Evolutionary conservation across 805 yeast species (phyloP).

Genomic region (Candida stauntonica): DNA sequence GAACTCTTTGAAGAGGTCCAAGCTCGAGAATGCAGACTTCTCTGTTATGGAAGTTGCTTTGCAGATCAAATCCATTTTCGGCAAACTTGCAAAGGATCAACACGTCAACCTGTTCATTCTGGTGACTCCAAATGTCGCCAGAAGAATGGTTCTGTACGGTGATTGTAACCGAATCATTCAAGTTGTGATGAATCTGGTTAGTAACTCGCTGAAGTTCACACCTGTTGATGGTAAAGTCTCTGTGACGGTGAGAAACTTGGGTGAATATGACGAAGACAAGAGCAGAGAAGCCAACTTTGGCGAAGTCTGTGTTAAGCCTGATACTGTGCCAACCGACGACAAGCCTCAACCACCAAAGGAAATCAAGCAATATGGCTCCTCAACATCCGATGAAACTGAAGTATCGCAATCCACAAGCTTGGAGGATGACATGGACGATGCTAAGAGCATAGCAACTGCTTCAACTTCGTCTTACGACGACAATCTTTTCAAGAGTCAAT

Average conservation of each 20-base stretch:
- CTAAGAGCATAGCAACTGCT: constrained; percentile 19
- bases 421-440: constrained; percentile 12
- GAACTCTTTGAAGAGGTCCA: constrained; percentile 79
- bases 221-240: constrained; percentile 82
- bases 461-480: constrained; percentile 39
- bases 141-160: constrained; percentile 70
- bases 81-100: constrained; percentile 73
- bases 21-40: constrained; percentile 79
- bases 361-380: constrained; percentile 1
- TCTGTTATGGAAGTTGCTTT: constrained; percentile 74
- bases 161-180: constrained; percentile 90
- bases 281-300: constrained; percentile 40
- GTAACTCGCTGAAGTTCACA: constrained; percentile 88
- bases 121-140: constrained; percentile 54
- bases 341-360: constrained; percentile 1
- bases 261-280: constrained; percentile 59
- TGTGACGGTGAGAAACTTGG: constrained; percentile 57
- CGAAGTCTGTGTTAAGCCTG: constrained; percentile 40
- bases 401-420: constrained; percentile 9
- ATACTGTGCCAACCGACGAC: constrained; percentile 1
- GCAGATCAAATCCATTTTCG: constrained; percentile 82
- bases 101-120: constrained; percentile 62
- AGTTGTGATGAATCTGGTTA: constrained; percentile 86
- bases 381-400: constrained; percentile 13
- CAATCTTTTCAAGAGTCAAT: constrained; percentile 39